These are phyloP conservation scores for Ogataea ramenticola DNA, from an alignment of 805 yeast genomes.

Conservation along the genomic window DNA sequence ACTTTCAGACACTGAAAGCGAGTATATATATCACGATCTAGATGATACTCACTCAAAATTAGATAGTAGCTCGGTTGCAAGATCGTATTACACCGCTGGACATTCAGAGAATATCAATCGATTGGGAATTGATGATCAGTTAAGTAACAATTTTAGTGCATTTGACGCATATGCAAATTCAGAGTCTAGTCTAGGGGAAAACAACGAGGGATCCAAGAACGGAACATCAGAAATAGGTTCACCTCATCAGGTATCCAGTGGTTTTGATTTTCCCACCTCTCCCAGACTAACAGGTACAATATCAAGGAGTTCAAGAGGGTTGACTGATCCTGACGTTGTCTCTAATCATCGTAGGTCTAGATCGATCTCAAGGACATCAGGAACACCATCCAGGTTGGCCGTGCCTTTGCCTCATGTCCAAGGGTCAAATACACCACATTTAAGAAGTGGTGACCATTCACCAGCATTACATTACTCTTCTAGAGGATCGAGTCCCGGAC, in stretches of 20 bases:
- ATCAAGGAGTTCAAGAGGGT: neutral
- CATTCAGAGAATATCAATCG: neutral
- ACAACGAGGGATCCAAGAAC: neutral
- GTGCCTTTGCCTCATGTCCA: neutral
- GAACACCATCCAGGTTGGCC: too few relatives aligned
- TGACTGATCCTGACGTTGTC: too few relatives aligned
- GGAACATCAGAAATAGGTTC: neutral
- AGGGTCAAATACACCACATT: neutral
- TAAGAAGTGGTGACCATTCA: neutral
- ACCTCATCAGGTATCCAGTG: neutral
- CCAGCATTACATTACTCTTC: neutral
- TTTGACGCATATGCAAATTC: neutral
- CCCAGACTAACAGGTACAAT: neutral
- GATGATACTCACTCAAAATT: neutral
- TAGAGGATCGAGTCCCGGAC: too few relatives aligned
- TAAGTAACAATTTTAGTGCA: neutral
- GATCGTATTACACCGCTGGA: conserved; percentile 2
- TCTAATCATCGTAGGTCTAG: too few relatives aligned
- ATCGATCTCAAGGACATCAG: too few relatives aligned
- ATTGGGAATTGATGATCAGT: neutral
- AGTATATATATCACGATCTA: too few relatives aligned
- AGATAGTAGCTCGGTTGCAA: neutral
- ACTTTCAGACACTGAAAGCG: too few relatives aligned
- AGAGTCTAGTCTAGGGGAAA: neutral
- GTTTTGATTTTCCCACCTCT: too few relatives aligned